Base-by-base conservation (phyloP, 2,329 filamentous ascomycete species). In the Trichoderma brevicompactum region DNA sequence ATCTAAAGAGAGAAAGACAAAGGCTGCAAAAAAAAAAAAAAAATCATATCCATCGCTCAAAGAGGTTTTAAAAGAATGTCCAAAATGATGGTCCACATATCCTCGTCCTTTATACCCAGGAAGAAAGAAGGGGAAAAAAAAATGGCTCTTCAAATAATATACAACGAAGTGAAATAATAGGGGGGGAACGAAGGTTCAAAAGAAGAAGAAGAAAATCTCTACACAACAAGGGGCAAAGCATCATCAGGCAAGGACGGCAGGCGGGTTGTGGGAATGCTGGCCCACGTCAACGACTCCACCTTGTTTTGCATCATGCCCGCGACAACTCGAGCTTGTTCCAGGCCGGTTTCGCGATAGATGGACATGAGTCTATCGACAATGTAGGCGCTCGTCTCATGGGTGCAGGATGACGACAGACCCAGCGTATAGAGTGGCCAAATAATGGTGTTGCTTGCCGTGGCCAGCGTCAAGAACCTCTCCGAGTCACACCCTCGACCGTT, bases 371-470 rank as follows among this genome's bases (percentile, higher is more conserved):
- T 74, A 17, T 78, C 77, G 13, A 83, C 72, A 1, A 81, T 78
- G 52, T 83, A 84, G 3, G 75, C 72, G 54, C 78, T 79, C 69
- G 79, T 78, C 54, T 78, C 74, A 3, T 71, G 68, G 1, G 77
- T 76, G 66, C 81, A 83, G 3, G 77, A 79, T 0, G 80, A 80
- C 19, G 81, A 82, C 71, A 82, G 78, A 61, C 82, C 82, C 7
- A 81, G 77, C 10, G 80, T 77, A 64, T 82, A 84, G 3, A 84
- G 74, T 5, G 82, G 82, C 81, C 81, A 83, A 44, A 84, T 78
- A 8, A 83, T 77, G 15, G 80, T 79, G 67, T 82, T 81, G 28
- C 81, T 81, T 1, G 80, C 78, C 8, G 81, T 81, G 0, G 79
- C 80, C 7, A 84, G 74, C 5, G 81, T 79, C 79, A 84, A 79